phyloP scores from a whole-genome alignment of 2,329 filamentous ascomycete species.

The Fusarium oxysporum region DNA sequence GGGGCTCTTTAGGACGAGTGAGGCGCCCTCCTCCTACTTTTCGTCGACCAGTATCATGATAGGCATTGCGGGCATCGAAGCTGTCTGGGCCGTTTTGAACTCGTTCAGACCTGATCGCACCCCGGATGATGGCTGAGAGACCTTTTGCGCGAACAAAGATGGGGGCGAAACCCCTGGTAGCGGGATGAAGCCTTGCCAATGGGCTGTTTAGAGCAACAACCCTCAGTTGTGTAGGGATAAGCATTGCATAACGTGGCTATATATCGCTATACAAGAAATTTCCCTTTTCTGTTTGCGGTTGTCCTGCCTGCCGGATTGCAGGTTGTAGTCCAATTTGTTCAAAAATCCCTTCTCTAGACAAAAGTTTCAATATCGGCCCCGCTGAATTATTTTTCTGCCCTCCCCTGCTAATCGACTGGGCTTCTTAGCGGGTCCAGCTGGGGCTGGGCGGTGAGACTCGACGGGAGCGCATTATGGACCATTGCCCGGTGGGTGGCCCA shows the following conservation, averaged over 20 bases:
- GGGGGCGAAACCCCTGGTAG: slow-evolving; percentile 23
- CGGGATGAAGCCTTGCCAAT: slow-evolving; percentile 13
- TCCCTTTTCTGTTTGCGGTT: slow-evolving; percentile 7
- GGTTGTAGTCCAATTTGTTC: background rate
- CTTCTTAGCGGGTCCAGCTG: background rate
- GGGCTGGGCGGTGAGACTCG: slow-evolving; percentile 37
- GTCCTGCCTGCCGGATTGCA: background rate
- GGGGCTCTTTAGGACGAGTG: slow-evolving; percentile 1
- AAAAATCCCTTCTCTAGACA: background rate
- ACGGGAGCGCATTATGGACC: background rate
- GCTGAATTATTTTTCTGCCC: slow-evolving; percentile 48
- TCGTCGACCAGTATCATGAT: slow-evolving; percentile 1
- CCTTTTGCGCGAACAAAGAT: slow-evolving; percentile 46
- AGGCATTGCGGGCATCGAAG: background rate
- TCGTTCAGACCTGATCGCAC: slow-evolving; percentile 65
- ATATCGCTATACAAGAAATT: background rate
- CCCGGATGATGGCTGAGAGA: slow-evolving; percentile 76
- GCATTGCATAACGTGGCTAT: slow-evolving; percentile 45
- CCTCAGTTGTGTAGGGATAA: slow-evolving; percentile 39
- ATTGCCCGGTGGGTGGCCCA: background rate
- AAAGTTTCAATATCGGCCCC: slow-evolving; percentile 28
- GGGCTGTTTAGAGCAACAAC: slow-evolving; percentile 37
- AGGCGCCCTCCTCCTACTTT: background rate
- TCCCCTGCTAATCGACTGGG: slow-evolving; percentile 27
- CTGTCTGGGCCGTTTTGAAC: slow-evolving; percentile 41